phyloP scores from a whole-genome alignment of 208 protist species.

The Acanthamoeba triangularis region DNA sequence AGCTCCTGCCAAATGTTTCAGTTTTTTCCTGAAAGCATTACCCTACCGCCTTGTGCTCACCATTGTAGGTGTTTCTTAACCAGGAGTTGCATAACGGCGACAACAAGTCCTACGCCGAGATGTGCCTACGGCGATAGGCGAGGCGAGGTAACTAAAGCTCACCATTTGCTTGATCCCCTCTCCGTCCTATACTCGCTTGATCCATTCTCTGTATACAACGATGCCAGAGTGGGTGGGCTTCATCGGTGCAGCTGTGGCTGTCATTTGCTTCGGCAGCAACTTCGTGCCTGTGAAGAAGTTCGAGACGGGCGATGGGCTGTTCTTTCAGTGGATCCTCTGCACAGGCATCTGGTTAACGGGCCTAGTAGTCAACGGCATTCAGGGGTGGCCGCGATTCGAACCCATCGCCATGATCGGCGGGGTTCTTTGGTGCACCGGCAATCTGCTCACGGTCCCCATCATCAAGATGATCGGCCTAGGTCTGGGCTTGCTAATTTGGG shows the following conservation, averaged over 20 bases:
- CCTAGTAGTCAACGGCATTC: constrained; percentile 69
- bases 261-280: constrained; percentile 78
- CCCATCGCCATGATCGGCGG: constrained; percentile 78
- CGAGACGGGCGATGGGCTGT: constrained; percentile 78
- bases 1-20: no score
- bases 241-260: constrained; percentile 49
- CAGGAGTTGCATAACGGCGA: no score
- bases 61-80: no score
- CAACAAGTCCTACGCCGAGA: no score
- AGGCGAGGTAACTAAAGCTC: no score
- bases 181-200: no score
- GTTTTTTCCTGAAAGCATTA: no score
- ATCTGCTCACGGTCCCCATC: constrained; percentile 72
- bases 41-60: no score
- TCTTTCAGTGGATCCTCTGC: constrained; percentile 79
- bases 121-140: no score
- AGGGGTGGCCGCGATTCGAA: constrained; percentile 36
- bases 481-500: constrained; percentile 76
- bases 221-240: constrained; percentile 75
- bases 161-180: no score
- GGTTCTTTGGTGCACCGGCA: constrained; percentile 77
- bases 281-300: constrained; percentile 81
- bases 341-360: constrained; percentile 75
- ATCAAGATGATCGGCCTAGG: constrained; percentile 77
- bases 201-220: no score